Conservation (phyloP, 2,329 filamentous ascomycete genomes). For the Sclerotinia spermophila region DNA sequence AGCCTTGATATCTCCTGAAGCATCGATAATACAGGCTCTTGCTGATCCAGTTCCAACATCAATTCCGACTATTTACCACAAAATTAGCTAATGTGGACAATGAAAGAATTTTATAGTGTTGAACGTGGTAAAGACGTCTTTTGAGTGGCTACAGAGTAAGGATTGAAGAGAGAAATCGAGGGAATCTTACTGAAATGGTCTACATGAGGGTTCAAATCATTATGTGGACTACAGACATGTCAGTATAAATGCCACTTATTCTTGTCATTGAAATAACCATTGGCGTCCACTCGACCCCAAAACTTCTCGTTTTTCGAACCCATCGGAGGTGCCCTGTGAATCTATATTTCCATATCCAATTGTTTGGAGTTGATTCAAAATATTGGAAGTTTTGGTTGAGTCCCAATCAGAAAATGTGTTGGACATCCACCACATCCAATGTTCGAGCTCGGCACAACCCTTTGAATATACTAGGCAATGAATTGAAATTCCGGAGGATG, state of each 20-base stretch:
- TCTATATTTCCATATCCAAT: background rate
- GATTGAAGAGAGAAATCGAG: background rate
- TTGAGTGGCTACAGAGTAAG: background rate
- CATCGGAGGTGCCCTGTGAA: background rate
- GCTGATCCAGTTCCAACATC: conserved; percentile 97
- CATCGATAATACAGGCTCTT: conserved; percentile 91
- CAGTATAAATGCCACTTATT: background rate
- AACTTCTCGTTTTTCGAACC: background rate
- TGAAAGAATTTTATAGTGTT: background rate
- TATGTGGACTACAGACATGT: conserved; percentile 30
- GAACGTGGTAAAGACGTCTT: background rate
- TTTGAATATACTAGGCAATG: background rate
- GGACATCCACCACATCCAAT: background rate
- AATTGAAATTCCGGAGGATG: background rate
- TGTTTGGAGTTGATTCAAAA: background rate
- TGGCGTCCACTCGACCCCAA: background rate
- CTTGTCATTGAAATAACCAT: background rate
- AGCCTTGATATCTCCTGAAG: conserved; percentile 80
- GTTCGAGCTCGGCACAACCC: background rate
- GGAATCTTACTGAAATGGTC: conserved; percentile 49
- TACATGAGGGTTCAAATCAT: conserved; percentile 41
- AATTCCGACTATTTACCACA: conserved; percentile 59
- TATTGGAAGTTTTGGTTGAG: background rate
- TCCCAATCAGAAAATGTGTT: background rate
- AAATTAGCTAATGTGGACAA: conserved; percentile 2